Conservation (phyloP, 805 yeast species). For the Yarrowia sp. region DNA sequence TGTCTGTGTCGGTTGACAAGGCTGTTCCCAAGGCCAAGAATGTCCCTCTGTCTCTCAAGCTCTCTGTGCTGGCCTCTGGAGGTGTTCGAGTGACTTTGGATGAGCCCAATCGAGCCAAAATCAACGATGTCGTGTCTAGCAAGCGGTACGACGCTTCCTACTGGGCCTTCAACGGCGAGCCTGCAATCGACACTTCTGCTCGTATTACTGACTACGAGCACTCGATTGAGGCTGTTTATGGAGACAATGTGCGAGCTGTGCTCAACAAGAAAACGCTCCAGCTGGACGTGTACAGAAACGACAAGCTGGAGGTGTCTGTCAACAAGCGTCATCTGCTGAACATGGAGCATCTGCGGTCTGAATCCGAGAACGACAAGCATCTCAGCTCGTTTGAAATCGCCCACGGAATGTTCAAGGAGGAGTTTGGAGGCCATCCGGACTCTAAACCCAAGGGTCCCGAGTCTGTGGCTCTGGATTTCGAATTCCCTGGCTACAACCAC, state of each 20-base stretch:
- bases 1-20: constrained; percentile 38
- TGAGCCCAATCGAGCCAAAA: constrained; percentile 50
- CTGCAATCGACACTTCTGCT: constrained; percentile 26
- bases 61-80: constrained; percentile 53
- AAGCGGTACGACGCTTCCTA: constrained; percentile 56
- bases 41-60: constrained; percentile 49
- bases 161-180: constrained; percentile 53
- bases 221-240: constrained; percentile 34
- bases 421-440: constrained; percentile 67
- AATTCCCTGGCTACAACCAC: constrained; percentile 55
- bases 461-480: constrained; percentile 74
- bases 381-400: constrained; percentile 58
- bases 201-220: constrained; percentile 25
- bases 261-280: constrained; percentile 50
- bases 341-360: constrained; percentile 71
- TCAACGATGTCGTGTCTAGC: constrained; percentile 38
- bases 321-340: constrained; percentile 73
- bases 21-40: constrained; percentile 23
- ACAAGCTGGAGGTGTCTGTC: constrained; percentile 49
- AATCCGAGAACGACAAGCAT: constrained; percentile 43
- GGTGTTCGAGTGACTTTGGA: constrained; percentile 62
- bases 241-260: constrained; percentile 38
- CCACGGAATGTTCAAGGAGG: constrained; percentile 66
- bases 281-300: constrained; percentile 47
- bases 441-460: constrained; percentile 70